Evolutionary conservation across 495 filamentous ascomycete genomes (phyloP).

Genomic region (Sordaria brevicollis): DNA sequence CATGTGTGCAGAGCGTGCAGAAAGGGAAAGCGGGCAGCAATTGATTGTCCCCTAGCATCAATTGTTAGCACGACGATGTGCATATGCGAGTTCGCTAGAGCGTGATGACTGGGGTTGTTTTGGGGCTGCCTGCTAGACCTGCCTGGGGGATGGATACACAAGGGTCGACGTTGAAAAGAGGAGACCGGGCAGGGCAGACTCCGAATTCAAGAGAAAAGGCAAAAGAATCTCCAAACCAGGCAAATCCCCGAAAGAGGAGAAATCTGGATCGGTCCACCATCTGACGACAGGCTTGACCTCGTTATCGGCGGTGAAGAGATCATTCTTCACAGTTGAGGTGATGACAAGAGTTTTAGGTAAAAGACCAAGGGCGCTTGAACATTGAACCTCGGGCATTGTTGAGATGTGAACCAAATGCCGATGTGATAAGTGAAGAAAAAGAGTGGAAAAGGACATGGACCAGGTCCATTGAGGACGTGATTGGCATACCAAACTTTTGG

Average conservation of each 20-base stretch:
- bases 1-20: neutral
- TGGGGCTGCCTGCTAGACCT: too few relatives aligned
- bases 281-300: neutral
- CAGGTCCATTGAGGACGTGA: too few relatives aligned
- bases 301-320: neutral
- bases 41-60: too few relatives aligned
- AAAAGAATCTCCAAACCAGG: neutral
- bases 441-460: neutral
- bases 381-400: too few relatives aligned
- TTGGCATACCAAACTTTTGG: neutral
- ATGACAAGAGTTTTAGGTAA: too few relatives aligned
- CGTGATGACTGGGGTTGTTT: neutral
- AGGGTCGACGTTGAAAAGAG: neutral
- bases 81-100: neutral
- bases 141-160: too few relatives aligned
- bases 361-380: too few relatives aligned
- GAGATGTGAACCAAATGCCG: too few relatives aligned
- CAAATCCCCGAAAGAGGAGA: neutral
- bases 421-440: neutral
- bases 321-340: neutral
- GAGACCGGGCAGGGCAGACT: neutral
- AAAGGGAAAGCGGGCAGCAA: neutral
- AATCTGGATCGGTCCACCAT: neutral
- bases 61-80: neutral
- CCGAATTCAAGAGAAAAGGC: neutral